A percentile compares a stretch with the other conserved stretches of the same genome.
Conservation (phyloP, 352 stramenopile species). For the Pythium inflatum region DNA sequence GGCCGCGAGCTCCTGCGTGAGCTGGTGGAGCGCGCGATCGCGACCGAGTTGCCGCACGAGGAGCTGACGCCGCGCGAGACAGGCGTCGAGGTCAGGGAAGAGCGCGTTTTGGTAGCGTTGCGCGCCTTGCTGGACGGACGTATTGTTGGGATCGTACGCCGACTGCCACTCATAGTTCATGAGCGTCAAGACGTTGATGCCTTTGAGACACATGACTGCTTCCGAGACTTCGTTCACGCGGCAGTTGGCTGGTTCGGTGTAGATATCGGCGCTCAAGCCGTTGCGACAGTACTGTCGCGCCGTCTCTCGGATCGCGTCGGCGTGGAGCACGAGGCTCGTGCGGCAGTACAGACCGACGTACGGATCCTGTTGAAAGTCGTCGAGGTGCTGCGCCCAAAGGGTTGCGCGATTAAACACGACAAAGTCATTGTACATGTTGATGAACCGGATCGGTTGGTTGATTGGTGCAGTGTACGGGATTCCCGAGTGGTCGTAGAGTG, state of each 20-base stretch:
- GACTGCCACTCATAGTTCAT: conserved; percentile 36
- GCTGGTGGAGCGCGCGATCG: conserved; percentile 17
- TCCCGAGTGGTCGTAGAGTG: conserved; percentile 23
- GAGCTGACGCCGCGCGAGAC: conserved; percentile 15
- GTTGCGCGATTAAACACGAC: conserved; percentile 25
- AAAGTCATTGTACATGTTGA: conserved; percentile 34
- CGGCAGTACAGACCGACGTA: conserved; percentile 25
- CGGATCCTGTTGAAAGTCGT: conserved; percentile 29
- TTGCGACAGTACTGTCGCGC: conserved; percentile 17
- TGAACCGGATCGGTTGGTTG: conserved; percentile 28
- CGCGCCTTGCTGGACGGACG: conserved; percentile 19
- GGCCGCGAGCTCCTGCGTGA: conserved; percentile 22
- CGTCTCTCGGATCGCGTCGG: neutral
- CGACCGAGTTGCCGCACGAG: conserved; percentile 15
- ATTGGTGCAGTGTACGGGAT: conserved; percentile 17
- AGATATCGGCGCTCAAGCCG: too few species aligned
- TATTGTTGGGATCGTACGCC: conserved; percentile 10
- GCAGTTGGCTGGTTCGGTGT: neutral
- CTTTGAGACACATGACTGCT: conserved; percentile 33
- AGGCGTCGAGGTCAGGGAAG: conserved; percentile 22
- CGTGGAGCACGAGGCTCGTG: conserved; percentile 21
- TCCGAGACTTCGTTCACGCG: conserved; percentile 30
- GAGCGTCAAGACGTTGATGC: conserved; percentile 22
- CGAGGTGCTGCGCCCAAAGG: conserved; percentile 18
- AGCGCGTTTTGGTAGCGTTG: conserved; percentile 18